These are phyloP conservation scores for Wickerhamomyces rabaulensis DNA, from an alignment of 805 yeast genomes.

Conservation along the genomic window DNA sequence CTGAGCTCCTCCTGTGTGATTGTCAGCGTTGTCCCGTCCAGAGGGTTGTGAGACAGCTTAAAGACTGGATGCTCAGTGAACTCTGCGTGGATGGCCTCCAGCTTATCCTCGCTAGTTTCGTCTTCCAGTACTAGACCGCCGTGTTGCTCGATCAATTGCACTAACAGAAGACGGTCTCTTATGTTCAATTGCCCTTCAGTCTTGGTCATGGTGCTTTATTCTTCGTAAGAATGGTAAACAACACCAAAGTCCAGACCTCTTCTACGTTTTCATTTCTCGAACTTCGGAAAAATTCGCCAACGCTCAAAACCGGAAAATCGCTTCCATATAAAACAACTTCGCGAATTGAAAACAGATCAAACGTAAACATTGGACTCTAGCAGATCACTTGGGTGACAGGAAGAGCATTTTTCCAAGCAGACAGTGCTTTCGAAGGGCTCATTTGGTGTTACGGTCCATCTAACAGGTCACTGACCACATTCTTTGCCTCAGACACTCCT, in stretches of 20 bases:
- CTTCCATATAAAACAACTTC: background rate
- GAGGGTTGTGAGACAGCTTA: conserved; percentile 20
- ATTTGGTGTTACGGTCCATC: background rate
- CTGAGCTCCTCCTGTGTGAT: conserved; percentile 6
- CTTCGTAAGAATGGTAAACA: background rate
- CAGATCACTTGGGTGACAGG: background rate
- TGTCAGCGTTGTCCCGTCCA: conserved; percentile 7
- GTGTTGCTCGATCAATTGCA: conserved; percentile 19
- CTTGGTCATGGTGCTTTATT: background rate
- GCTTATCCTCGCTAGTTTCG: background rate
- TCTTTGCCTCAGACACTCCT: background rate
- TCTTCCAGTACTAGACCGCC: conserved; percentile 6
- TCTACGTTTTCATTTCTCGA: background rate
- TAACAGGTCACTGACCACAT: background rate
- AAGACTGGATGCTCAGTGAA: conserved; percentile 18
- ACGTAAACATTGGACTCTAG: background rate
- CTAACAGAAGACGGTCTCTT: conserved; percentile 18
- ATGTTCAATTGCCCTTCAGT: conserved; percentile 14
- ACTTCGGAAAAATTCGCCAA: background rate
- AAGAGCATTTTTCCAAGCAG: background rate
- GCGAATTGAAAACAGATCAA: background rate
- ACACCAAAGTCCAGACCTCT: background rate
- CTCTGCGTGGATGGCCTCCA: conserved; percentile 9
- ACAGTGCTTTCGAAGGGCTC: background rate
- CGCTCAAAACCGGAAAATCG: background rate